phyloP scores from a whole-genome alignment of 2,329 filamentous ascomycete species.

The Neonectria sp. region DNA sequence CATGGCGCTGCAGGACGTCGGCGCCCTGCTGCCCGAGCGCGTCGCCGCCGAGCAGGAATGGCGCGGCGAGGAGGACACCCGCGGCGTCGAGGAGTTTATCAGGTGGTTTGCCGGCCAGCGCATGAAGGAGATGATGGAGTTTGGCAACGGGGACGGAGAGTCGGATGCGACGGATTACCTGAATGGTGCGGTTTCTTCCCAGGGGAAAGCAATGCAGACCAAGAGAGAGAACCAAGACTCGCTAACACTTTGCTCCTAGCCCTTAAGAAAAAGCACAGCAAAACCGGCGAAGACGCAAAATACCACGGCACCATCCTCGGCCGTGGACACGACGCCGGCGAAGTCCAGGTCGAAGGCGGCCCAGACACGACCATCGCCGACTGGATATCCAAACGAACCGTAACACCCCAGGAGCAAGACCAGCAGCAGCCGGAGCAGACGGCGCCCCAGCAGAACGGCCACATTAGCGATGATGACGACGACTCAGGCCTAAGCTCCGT shows the following conservation, averaged over 20 bases:
- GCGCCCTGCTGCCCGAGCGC: conserved; percentile 79
- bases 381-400: conserved; percentile 54
- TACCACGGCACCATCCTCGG: conserved; percentile 90
- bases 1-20: conserved; percentile 87
- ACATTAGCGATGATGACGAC: conserved; percentile 56
- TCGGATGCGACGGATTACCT: conserved; percentile 79
- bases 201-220: not conserved
- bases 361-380: conserved; percentile 54
- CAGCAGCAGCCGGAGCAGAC: conserved; percentile 26
- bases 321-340: conserved; percentile 77
- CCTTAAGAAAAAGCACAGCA: conserved; percentile 93
- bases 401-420: conserved; percentile 10
- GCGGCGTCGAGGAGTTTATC: conserved; percentile 84
- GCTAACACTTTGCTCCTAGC: conserved; percentile 64
- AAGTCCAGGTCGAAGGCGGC: conserved; percentile 85
- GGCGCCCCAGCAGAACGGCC: conserved; percentile 43
- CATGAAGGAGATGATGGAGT: conserved; percentile 85
- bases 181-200: conserved; percentile 63
- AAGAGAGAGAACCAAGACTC: conserved; percentile 44
- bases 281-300: conserved; percentile 87
- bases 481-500: conserved; percentile 72
- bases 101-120: conserved; percentile 82
- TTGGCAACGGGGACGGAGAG: conserved; percentile 81
- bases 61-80: conserved; percentile 80
- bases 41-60: conserved; percentile 79